Evolutionary conservation across 345 rosid species (phyloP).

Genomic region (Litchi chinensis): DNA sequence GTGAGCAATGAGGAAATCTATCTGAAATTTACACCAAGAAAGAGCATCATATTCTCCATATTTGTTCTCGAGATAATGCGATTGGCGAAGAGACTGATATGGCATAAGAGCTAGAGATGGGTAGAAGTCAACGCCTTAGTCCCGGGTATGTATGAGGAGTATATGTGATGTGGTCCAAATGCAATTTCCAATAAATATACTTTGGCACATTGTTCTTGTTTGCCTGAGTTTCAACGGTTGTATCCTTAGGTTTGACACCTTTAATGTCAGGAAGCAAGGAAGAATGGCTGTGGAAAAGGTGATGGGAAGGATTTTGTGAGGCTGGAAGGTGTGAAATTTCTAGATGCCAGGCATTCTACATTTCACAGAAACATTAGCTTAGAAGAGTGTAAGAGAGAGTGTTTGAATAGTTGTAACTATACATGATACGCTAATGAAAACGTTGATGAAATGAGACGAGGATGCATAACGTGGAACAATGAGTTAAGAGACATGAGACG

Average conservation of each 20-base stretch:
- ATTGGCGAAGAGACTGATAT: no score
- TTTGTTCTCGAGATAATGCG: no score
- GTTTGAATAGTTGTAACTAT: slow-evolving; percentile 3
- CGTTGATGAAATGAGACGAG: neutral
- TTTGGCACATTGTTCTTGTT: slow-evolving; percentile 1
- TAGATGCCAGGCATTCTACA: no score
- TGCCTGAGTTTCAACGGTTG: no score
- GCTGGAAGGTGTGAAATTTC: no score
- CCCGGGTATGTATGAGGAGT: slow-evolving; percentile 35
- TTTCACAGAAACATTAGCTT: no score
- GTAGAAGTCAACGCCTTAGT: no score
- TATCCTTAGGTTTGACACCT: neutral
- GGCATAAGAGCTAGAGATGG: no score
- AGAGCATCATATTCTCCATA: no score
- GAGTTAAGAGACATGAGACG: neutral
- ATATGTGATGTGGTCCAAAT: neutral
- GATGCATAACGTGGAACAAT: neutral
- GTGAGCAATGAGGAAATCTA: slow-evolving; percentile 16
- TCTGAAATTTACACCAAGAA: no score
- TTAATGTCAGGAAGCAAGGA: neutral
- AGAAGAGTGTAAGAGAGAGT: neutral
- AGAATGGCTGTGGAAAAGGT: no score
- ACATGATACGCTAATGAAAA: neutral
- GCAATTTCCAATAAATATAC: slow-evolving; percentile 8
- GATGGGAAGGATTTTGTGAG: no score